These are phyloP conservation scores for Tulasnella sp. DNA, from an alignment of 768 basidiomycete species.

Conservation along the genomic window DNA sequence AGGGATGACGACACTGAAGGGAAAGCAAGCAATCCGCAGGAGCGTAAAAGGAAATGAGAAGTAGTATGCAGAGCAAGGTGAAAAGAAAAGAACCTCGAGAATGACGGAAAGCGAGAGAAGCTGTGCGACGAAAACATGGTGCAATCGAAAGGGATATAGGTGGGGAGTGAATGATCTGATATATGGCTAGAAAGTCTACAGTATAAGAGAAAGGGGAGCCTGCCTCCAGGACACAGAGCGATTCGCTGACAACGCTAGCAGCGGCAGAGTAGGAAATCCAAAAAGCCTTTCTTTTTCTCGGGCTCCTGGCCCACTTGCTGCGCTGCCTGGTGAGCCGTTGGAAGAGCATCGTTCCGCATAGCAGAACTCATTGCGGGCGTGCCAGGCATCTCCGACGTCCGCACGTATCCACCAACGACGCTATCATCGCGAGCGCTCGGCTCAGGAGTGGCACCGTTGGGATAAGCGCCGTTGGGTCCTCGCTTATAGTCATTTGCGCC, in stretches of 20 bases:
- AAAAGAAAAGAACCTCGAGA: neutral
- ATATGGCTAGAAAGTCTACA: conserved; percentile 13
- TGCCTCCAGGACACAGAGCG: neutral
- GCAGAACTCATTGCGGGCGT: conserved; percentile 27
- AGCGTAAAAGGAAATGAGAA: conserved; percentile 1
- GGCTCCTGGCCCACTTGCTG: conserved; percentile 24
- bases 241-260: conserved; percentile 50
- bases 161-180: conserved; percentile 9
- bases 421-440: conserved; percentile 41
- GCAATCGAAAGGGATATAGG: conserved; percentile 3
- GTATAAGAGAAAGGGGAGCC: neutral
- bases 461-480: conserved; percentile 16
- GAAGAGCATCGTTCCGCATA: conserved; percentile 18
- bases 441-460: conserved; percentile 12
- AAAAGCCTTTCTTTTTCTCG: conserved; percentile 43
- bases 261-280: conserved; percentile 72
- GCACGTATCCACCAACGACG: conserved; percentile 17
- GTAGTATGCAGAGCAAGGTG: neutral
- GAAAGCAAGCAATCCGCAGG: conserved; percentile 9
- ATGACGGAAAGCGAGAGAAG: conserved; percentile 20
- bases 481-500: neutral
- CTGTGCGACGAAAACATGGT: conserved; percentile 13
- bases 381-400: conserved; percentile 29
- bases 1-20: conserved; percentile 4
- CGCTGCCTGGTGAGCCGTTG: conserved; percentile 5